Evolutionary conservation across 1,284 basidiomycete species (phyloP).

Genomic region (Cutaneotrichosporon cavernicola): DNA sequence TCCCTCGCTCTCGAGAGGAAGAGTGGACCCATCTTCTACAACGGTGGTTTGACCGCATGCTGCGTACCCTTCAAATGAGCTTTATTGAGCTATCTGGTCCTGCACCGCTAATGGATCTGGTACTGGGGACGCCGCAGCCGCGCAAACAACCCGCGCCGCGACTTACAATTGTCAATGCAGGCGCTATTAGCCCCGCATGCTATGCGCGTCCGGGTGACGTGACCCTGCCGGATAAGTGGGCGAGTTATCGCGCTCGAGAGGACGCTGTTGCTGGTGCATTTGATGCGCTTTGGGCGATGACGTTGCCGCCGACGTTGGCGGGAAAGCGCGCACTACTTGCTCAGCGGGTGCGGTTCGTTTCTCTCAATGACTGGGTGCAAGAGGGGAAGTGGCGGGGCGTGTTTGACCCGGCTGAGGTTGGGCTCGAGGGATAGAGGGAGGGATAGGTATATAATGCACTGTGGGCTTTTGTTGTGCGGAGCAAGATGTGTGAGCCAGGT

Average conservation of each 20-base stretch:
- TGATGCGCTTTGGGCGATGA: not conserved
- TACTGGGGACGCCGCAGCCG: not conserved
- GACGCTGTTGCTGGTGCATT: not conserved
- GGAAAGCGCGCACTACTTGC: not conserved
- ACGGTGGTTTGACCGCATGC: slow-evolving; percentile 12
- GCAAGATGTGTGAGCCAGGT: too few relatives aligned
- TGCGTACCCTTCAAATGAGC: slow-evolving; percentile 4
- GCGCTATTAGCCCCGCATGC: not conserved
- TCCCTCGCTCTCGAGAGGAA: not conserved
- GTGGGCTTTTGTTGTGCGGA: too few relatives aligned
- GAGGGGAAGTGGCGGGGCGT: slow-evolving; percentile 7
- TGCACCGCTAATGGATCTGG: too few relatives aligned
- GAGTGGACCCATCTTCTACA: not conserved
- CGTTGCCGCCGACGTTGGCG: not conserved
- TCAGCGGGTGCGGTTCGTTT: not conserved
- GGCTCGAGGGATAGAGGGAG: not conserved
- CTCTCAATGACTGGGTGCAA: slow-evolving; percentile 1
- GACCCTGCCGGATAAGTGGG: not conserved
- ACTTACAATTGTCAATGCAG: slow-evolving; percentile 12
- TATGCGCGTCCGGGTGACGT: not conserved
- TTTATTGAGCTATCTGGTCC: slow-evolving; percentile 5
- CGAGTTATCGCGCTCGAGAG: not conserved
- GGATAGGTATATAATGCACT: not conserved
- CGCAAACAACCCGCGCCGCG: not conserved
- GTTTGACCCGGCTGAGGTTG: slow-evolving; percentile 5